Evolutionary conservation across 2,329 filamentous ascomycete genomes (phyloP), one percentile per base, ranked within the genome.

Genomic region (Myriosclerotinia scirpicola): DNA sequence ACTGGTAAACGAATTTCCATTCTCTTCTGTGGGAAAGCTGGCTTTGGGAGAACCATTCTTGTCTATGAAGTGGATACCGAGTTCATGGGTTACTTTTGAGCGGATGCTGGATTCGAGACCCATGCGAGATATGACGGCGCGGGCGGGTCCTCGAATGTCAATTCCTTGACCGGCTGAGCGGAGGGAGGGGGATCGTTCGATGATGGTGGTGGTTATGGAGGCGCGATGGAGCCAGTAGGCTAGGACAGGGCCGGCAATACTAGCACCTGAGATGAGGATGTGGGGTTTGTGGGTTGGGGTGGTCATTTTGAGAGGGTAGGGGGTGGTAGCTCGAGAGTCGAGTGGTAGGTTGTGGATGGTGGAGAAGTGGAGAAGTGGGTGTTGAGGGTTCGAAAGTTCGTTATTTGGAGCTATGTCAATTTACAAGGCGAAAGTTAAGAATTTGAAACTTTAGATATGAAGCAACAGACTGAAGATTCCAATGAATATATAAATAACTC

Each of bases 141-240:
- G 76, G 2, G 78, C 78, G 2, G 70, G 72, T 9, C 74, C 77
- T 78, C 82, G 80, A 3, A 87, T 76, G 70, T 87, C 85, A 38
- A 87, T 74, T 55, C 85, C 83, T 12, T 82, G 80, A 0, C 85
- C 85, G 0, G 77, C 77, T 1, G 79, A 75, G 2, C 84, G 80
- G 0, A 85, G 74, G 46, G 5, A 76, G 71, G 54, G 69, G 76
- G 5, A 80, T 77, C 69, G 78, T 69, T 82, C 81, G 46, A 82
- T 71, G 38, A 82, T 67, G 1, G 78, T 79, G 54, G 80, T 73
- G 42, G 71, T 67, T 65, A 78, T 75, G 38, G 77, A 76, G 34
- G 75, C 68, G 55, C 76, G 76, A 4, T 81, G 75, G 30, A 87
- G 80, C 76, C 81, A 83, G 73, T 80, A 81, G 46, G 83, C 83